phyloP scores from a whole-genome alignment of 2,329 filamentous ascomycete species.

The Elsinoe ampelina region DNA sequence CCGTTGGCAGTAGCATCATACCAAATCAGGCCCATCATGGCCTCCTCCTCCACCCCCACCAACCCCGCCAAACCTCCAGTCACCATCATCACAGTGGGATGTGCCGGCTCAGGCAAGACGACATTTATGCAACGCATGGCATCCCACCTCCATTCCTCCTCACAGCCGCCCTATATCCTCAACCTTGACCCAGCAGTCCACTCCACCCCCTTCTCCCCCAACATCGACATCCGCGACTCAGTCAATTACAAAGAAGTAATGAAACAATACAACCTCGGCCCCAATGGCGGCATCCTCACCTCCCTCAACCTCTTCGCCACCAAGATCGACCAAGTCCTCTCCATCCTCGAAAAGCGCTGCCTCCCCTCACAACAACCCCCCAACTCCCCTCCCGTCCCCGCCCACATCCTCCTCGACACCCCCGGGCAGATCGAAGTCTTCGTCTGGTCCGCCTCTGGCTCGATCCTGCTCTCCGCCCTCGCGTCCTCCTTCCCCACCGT shows the following conservation, averaged over 20 bases:
- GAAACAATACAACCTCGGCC: slow-evolving; percentile 96
- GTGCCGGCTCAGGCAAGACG: slow-evolving; percentile 98
- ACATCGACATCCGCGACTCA: slow-evolving; percentile 97
- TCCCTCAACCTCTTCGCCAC: slow-evolving; percentile 94
- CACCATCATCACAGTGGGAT: slow-evolving; percentile 50
- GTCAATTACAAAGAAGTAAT: slow-evolving; percentile 99
- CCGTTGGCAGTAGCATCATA: too few relatives aligned
- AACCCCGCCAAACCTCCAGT: slow-evolving; percentile 1
- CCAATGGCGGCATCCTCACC: slow-evolving; percentile 93
- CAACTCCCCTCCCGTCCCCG: slow-evolving; percentile 43
- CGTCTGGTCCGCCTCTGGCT: slow-evolving; percentile 93
- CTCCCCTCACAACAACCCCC: slow-evolving; percentile 20
- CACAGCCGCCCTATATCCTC: slow-evolving; percentile 78
- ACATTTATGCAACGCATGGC: slow-evolving; percentile 99
- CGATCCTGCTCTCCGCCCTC: slow-evolving; percentile 84
- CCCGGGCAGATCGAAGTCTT: slow-evolving; percentile 98
- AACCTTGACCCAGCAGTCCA: slow-evolving; percentile 95
- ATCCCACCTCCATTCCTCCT: slow-evolving; percentile 65
- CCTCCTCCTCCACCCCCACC: background rate
- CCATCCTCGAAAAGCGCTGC: slow-evolving; percentile 74
- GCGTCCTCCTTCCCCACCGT: slow-evolving; percentile 94
- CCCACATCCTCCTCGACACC: slow-evolving; percentile 87
- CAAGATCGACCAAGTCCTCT: slow-evolving; percentile 92
- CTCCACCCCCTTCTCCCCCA: slow-evolving; percentile 87
- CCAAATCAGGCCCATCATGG: background rate